Conservation (phyloP, 345 rosid species). For the Salix caprea region DNA sequence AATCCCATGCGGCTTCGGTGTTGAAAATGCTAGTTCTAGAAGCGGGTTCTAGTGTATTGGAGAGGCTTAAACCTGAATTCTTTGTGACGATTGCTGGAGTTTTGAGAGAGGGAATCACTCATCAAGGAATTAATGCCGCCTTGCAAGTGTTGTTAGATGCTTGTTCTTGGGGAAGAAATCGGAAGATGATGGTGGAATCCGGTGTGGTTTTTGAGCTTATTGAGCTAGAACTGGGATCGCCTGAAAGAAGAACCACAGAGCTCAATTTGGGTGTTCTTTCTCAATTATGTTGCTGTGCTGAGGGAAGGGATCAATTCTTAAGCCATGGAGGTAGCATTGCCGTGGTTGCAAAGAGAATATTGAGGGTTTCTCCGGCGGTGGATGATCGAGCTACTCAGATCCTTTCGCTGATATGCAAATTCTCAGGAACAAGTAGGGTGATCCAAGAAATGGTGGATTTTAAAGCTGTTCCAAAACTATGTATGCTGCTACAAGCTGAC, state of each 20-base stretch:
- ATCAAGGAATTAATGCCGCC: conserved; percentile 46
- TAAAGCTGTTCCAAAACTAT: conserved; percentile 59
- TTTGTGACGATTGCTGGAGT: conserved; percentile 38
- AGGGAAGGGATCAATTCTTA: conserved; percentile 60
- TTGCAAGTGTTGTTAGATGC: conserved; percentile 43
- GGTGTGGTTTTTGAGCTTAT: conserved; percentile 59
- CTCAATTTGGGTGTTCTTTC: conserved; percentile 45
- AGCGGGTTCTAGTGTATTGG: conserved; percentile 31
- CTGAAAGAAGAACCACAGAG: conserved; percentile 49
- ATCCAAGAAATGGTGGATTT: conserved; percentile 55
- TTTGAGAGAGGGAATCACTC: conserved; percentile 31
- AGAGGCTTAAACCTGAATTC: conserved; percentile 46
- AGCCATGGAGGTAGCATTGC: conserved; percentile 55
- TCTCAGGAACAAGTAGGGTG: conserved; percentile 39
- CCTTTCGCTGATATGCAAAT: conserved; percentile 40
- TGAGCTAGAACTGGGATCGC: conserved; percentile 51
- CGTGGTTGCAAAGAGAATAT: conserved; percentile 47
- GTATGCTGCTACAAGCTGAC: conserved; percentile 39
- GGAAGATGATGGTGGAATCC: conserved; percentile 44
- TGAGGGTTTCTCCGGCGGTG: conserved; percentile 42
- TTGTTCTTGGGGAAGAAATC: conserved; percentile 53
- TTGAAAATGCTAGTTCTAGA: conserved; percentile 37
- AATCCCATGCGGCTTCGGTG: conserved; percentile 39
- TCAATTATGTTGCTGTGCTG: conserved; percentile 60
- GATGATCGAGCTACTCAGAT: conserved; percentile 59